Base-by-base conservation (phyloP, 2,329 filamentous ascomycete species). In the Fusarium protoensiforme region DNA sequence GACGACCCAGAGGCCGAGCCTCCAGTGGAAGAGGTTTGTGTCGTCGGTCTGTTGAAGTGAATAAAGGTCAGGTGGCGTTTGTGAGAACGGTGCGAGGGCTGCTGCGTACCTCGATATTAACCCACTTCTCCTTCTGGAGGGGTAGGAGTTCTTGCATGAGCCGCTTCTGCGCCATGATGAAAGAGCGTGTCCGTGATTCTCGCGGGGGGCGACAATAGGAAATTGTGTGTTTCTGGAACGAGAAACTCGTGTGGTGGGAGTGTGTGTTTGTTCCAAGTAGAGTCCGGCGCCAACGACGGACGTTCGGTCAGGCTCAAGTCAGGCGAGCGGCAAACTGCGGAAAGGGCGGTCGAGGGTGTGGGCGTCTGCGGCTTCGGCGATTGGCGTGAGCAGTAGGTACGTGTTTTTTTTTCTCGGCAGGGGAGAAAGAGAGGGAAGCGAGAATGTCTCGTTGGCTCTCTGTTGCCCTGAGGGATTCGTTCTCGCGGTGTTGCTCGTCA, bases 101-200 rank as follows among this genome's bases (percentile, higher is more conserved):
- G 39, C n/a, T 46, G 79, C 89, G 71, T 83, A 95, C 93, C 81
- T 97, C 93, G 75, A 98, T 94, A 77, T 96, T 91, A 20, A 97
- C 93, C 96, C 96, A 99, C 81, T 94, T 94, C 87, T 98, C 95
- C 82, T 96, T 95, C 63, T 90, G 88, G 43, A 98, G 88, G 51
- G 90, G 87, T 82, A 93, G 92, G 85, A 94, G 91, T 87, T 98
- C 96, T 76, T 93, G 93, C 93, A 97, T 94, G 64, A 98, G 88
- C 60, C 97, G 92, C 78, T 94, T 92, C 83, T 95, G 82, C 29
- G 84, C 85, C 85, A 87, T 87, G 72, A 61, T 80, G 72, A 59
- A 41, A 53, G 33, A 41, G 54, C 35, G 57, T 22, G 27, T 43
- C 9, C 20, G 31, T 48, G 29, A 36, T 62, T 57, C 27, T 53